Evolutionary conservation across 139 green algal genomes (phyloP).

Genomic region (Chlamydomonas incerta): DNA sequence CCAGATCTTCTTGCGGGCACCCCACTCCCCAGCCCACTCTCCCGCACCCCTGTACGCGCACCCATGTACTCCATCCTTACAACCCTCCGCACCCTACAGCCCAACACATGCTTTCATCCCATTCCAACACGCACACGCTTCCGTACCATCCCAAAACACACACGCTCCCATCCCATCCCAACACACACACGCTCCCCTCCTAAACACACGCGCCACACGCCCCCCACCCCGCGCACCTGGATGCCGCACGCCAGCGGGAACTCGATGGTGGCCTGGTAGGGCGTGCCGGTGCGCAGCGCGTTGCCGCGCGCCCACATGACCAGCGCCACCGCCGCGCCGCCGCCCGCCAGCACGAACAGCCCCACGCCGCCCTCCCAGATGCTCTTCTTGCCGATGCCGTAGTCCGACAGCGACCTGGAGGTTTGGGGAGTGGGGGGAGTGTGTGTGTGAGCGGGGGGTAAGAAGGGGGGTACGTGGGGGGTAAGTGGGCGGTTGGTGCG

Average conservation of each 20-base stretch:
- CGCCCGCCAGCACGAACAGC: constrained; percentile 84
- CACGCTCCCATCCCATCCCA: neutral
- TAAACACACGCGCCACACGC: no score
- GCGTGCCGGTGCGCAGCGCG: constrained; percentile 58
- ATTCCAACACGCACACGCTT: no score
- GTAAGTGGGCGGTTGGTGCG: no score
- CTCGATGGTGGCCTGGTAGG: constrained; percentile 84
- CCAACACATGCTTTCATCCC: no score
- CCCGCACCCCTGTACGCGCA: no score
- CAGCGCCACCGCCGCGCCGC: constrained; percentile 53
- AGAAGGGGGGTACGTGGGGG: neutral
- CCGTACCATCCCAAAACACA: no score
- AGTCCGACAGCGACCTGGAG: constrained; percentile 82
- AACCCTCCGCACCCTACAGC: no score
- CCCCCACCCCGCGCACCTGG: constrained; percentile 60
- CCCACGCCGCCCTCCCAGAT: constrained; percentile 86
- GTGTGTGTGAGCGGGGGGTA: no score
- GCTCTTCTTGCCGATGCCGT: constrained; percentile 83
- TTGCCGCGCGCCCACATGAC: constrained; percentile 56
- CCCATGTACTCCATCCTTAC: no score
- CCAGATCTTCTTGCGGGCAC: no score
- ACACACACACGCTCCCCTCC: neutral
- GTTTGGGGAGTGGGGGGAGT: no score
- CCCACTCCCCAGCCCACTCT: no score
- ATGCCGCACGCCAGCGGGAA: constrained; percentile 97